These are phyloP conservation scores for Ceratobasidium sp. DNA, from an alignment of 1,284 basidiomycete genomes.

Conservation along the genomic window DNA sequence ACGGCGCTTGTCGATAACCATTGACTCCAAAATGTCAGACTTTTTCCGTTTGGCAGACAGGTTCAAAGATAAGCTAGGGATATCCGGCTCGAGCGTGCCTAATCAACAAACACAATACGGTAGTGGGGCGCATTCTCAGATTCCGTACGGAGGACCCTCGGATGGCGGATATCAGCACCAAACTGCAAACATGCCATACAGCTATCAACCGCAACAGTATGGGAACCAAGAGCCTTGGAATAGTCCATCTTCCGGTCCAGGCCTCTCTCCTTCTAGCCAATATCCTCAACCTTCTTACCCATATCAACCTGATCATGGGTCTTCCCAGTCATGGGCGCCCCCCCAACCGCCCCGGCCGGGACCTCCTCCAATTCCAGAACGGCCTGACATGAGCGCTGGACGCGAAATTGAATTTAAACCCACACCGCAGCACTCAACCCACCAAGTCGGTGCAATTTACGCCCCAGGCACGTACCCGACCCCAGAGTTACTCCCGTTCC, in stretches of 20 bases:
- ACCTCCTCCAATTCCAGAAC: constrained; percentile 17
- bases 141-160: not conserved
- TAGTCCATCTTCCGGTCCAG: not conserved
- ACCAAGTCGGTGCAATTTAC: constrained; percentile 42
- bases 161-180: not conserved
- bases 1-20: constrained; percentile 16
- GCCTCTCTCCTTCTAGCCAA: constrained; percentile 3
- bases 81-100: not conserved
- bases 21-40: constrained; percentile 17
- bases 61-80: constrained; percentile 27
- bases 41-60: constrained; percentile 30
- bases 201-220: constrained; percentile 10
- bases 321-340: not conserved
- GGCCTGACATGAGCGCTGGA: not conserved
- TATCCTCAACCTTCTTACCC: not conserved
- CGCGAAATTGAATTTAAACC: not conserved
- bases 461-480: constrained; percentile 44
- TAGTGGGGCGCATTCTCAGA: not conserved
- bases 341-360: constrained; percentile 18
- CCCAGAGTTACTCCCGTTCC: constrained; percentile 42
- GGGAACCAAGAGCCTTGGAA: constrained; percentile 7
- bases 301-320: not conserved
- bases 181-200: constrained; percentile 2
- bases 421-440: not conserved
- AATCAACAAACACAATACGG: too few relatives aligned